Conservation (phyloP, 2,329 filamentous ascomycete species). For the Dactylella cylindrospora region DNA sequence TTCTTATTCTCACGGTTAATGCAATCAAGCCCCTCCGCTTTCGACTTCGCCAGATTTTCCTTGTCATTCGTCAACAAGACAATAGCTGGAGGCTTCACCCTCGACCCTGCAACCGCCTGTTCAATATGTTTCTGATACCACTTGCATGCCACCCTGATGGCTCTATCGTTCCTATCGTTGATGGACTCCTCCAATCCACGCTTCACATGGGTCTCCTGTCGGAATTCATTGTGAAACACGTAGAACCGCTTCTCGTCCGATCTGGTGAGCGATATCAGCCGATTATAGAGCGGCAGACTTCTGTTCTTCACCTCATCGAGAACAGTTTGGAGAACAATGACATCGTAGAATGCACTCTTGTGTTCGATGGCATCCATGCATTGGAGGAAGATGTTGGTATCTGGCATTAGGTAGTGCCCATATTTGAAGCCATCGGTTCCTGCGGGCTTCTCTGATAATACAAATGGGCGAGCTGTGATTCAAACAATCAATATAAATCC, state of each 20-base stretch:
- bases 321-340: slow-evolving; percentile 94
- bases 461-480: slow-evolving; percentile 69
- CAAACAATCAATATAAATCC: not conserved
- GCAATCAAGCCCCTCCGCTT: slow-evolving; percentile 65
- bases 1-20: slow-evolving; percentile 36
- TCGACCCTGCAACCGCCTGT: slow-evolving; percentile 58
- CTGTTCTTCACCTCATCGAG: slow-evolving; percentile 93
- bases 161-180: slow-evolving; percentile 94
- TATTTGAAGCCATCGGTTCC: slow-evolving; percentile 78
- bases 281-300: slow-evolving; percentile 91
- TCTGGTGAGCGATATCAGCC: slow-evolving; percentile 83
- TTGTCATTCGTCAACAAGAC: slow-evolving; percentile 94
- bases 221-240: slow-evolving; percentile 98
- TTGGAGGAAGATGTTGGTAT: slow-evolving; percentile 92
- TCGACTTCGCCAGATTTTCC: slow-evolving; percentile 80
- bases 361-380: slow-evolving; percentile 98
- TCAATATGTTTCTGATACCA: slow-evolving; percentile 88
- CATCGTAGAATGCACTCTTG: slow-evolving; percentile 87
- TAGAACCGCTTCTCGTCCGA: slow-evolving; percentile 97
- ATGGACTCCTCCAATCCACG: slow-evolving; percentile 78
- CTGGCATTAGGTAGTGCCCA: slow-evolving; percentile 91
- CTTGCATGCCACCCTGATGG: slow-evolving; percentile 78
- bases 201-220: slow-evolving; percentile 82
- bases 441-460: slow-evolving; percentile 84
- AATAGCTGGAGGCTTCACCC: slow-evolving; percentile 68